Conservation (phyloP, 2,329 filamentous ascomycete species). For the Magnaporthales sp. region DNA sequence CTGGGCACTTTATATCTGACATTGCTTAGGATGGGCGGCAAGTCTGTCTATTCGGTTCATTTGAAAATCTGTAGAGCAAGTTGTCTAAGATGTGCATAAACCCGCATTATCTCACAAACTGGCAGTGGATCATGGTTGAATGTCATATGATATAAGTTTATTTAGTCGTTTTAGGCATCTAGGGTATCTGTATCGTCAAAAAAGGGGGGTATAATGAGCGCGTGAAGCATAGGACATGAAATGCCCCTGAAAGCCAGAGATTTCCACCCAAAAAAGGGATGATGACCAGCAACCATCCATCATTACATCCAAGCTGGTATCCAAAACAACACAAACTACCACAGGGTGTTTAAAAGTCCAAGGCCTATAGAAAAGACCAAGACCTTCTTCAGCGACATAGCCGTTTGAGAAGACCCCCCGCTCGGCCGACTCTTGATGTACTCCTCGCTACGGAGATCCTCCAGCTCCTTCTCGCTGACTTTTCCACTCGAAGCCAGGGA, state of each 20-base stretch:
- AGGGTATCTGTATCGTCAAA: background rate
- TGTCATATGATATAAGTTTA: background rate
- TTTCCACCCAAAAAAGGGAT: background rate
- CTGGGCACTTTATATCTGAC: background rate
- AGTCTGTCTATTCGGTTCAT: background rate
- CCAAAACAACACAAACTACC: background rate
- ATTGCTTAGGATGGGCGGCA: background rate
- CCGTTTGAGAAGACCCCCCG: background rate
- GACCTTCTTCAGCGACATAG: background rate
- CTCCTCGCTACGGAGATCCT: constrained; percentile 5
- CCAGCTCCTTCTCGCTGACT: background rate
- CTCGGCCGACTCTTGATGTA: constrained; percentile 3
- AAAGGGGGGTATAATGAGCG: constrained; percentile 1
- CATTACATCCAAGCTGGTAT: background rate
- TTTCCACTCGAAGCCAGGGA: constrained; percentile 34
- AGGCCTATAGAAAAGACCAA: background rate
- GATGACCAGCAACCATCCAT: constrained; percentile 2
- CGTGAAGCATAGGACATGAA: background rate
- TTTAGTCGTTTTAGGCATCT: background rate
- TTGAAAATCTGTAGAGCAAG: background rate
- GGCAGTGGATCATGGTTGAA: background rate
- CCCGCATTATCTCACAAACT: background rate
- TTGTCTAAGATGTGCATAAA: background rate
- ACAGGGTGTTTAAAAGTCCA: background rate
- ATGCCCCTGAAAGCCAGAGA: background rate